Conservation (phyloP, 768 basidiomycete genomes). For the Bullera alba region DNA sequence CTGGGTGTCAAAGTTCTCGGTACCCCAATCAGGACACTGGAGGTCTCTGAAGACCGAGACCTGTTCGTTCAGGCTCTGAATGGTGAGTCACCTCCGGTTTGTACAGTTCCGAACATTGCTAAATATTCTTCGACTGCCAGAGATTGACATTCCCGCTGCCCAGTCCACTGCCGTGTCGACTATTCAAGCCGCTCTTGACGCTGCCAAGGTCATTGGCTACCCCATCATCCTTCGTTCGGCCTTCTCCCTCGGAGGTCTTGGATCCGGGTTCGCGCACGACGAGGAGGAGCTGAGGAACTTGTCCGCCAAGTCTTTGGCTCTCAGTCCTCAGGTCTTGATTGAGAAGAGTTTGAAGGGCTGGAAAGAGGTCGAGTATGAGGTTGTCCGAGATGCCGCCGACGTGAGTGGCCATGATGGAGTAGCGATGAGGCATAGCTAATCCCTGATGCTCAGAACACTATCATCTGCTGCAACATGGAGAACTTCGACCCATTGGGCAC, state of each 20-base stretch:
- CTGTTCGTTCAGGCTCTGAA: constrained; percentile 93
- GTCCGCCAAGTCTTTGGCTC: constrained; percentile 78
- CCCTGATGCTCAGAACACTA: constrained; percentile 66
- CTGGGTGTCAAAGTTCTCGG: constrained; percentile 89
- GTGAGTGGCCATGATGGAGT: constrained; percentile 52
- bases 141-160: constrained; percentile 93
- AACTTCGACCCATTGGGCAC: constrained; percentile 99
- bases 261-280: constrained; percentile 94
- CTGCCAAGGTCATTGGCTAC: constrained; percentile 86
- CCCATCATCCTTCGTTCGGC: constrained; percentile 91
- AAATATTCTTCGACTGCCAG: constrained; percentile 47
- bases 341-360: constrained; percentile 99
- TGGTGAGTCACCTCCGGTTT: constrained; percentile 53
- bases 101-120: not conserved
- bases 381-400: constrained; percentile 95
- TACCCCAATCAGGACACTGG: constrained; percentile 87
- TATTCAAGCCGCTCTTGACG: constrained; percentile 83
- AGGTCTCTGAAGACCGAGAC: constrained; percentile 94
- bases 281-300: constrained; percentile 90
- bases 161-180: constrained; percentile 95
- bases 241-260: constrained; percentile 95
- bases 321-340: constrained; percentile 91
- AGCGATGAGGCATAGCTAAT: not conserved
- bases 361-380: constrained; percentile 99
- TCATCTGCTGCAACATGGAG: constrained; percentile 81